These are phyloP conservation scores for Phytopythium litorale DNA, from an alignment of 352 stramenopile genomes.

Conservation along the genomic window DNA sequence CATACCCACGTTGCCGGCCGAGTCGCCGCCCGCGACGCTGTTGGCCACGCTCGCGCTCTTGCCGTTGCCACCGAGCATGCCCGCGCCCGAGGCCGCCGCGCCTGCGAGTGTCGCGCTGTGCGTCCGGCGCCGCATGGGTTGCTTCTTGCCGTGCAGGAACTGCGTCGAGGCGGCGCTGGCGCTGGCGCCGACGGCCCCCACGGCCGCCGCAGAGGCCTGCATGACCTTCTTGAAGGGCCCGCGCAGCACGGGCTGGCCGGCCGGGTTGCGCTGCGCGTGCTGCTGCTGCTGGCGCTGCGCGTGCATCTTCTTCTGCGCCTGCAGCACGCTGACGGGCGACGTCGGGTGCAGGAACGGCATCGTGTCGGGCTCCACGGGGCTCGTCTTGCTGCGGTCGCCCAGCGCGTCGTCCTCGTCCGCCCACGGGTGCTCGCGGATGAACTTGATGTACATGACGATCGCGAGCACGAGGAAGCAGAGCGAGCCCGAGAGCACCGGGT, in stretches of 20 bases:
- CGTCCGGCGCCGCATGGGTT: slow-evolving; percentile 71
- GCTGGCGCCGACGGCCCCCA: slow-evolving; percentile 10
- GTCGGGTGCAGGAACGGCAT: slow-evolving; percentile 71
- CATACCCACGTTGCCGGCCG: slow-evolving; percentile 1
- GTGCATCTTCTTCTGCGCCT: slow-evolving; percentile 40
- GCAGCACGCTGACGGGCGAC: slow-evolving; percentile 41
- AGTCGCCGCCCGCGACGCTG: slow-evolving; percentile 15
- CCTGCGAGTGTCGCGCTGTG: slow-evolving; percentile 53
- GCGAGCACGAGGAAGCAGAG: slow-evolving; percentile 84
- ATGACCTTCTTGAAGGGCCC: slow-evolving; percentile 36
- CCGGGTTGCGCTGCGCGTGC: slow-evolving; percentile 13
- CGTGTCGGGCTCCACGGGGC: slow-evolving; percentile 55
- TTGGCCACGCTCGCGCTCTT: slow-evolving; percentile 22
- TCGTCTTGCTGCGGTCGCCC: slow-evolving; percentile 47
- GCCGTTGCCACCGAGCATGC: slow-evolving; percentile 8
- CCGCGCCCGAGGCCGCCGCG: slow-evolving; percentile 10
- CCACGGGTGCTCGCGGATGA: slow-evolving; percentile 74
- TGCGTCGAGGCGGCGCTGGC: slow-evolving; percentile 14
- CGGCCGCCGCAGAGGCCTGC: slow-evolving; percentile 16
- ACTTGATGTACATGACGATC: slow-evolving; percentile 88
- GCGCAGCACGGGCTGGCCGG: slow-evolving; percentile 30
- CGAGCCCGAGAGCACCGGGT: slow-evolving; percentile 84
- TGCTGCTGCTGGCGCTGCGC: slow-evolving; percentile 21
- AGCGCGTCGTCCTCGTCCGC: slow-evolving; percentile 41
- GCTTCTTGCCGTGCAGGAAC: slow-evolving; percentile 55